Base-by-base conservation (phyloP, 768 basidiomycete species). In the Steccherinum ochraceum region DNA sequence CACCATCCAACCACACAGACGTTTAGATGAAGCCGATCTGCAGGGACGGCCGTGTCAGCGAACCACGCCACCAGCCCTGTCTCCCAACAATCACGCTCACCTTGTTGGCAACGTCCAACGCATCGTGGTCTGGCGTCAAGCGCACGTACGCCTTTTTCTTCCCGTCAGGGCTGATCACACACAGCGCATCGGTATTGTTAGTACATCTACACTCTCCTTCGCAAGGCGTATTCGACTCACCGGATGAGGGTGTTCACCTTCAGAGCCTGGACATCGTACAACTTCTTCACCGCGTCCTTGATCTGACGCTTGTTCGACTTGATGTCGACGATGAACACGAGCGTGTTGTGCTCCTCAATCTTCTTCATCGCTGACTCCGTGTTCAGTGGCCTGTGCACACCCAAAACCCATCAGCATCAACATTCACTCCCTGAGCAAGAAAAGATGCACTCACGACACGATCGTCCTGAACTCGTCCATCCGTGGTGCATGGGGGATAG, bases 141-240 rank as follows among this genome's bases (percentile, higher is more conserved):
- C 94, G 84, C 42, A 97, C 94, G 68, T 96, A 99, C 40, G 96
- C 96, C 86, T 98, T 98, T 80, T 99, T 99, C 84, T 87, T 92
- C 47, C 95, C 95, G 64, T 98, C 96, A 48, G 95, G 96, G 68
- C 90, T 93, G 52, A 24, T 39, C 30, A 45, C 2, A 40, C 13
- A 21, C 10, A 18, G 30, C 23, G 3, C 51, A 56, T 40, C 48
- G 3, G 12, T 12, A 26, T 24, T 46, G n/a, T n/a, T n/a, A n/a
- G n/a, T n/a, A n/a, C n/a, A n/a, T n/a, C n/a, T n/a, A n/a, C 24
- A 5, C 39, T 24, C 25, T 23, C 11, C 18, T 26, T 16, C 12
- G 11, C 1, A 7, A 47, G 11, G n/a, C 18, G 10, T 13, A 24
- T 46, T 19, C 12, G 5, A 69, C 83, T 58, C 51, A 94, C 91